A percentile compares a stretch with the other conserved stretches of the same genome.
phyloP scores from a whole-genome alignment of 768 basidiomycete genomes.

The Boletus speciosus region DNA sequence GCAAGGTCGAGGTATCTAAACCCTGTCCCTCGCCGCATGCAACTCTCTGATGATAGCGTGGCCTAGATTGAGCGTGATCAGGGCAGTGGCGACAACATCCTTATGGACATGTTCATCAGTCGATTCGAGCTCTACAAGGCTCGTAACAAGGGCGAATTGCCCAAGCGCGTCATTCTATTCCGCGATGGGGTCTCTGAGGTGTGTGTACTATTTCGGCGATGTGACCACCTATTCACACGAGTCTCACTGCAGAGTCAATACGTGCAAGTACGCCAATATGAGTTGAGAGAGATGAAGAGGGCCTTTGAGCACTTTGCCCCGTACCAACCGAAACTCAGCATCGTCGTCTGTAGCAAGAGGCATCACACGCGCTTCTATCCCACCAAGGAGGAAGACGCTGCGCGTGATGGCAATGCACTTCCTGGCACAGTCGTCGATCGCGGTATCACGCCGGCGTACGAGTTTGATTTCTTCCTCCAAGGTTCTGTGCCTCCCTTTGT shows the following conservation, averaged over 20 bases:
- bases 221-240: background rate
- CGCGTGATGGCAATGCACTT: constrained; percentile 45
- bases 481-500: constrained; percentile 20
- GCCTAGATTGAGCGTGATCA: background rate
- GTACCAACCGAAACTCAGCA: constrained; percentile 48
- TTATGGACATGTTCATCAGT: constrained; percentile 46
- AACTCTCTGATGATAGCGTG: background rate
- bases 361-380: constrained; percentile 58
- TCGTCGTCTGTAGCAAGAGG: constrained; percentile 54
- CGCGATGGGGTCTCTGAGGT: constrained; percentile 82
- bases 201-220: constrained; percentile 3
- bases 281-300: constrained; percentile 37
- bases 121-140: constrained; percentile 38
- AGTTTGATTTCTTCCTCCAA: constrained; percentile 56
- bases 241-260: constrained; percentile 42
- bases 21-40: background rate
- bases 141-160: constrained; percentile 35
- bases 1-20: constrained; percentile 61
- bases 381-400: constrained; percentile 35
- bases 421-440: constrained; percentile 57
- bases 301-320: constrained; percentile 40
- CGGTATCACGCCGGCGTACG: constrained; percentile 51
- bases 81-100: constrained; percentile 37
- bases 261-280: constrained; percentile 39
- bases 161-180: constrained; percentile 45